Conservation (phyloP, 805 yeast species). For the Myxozyma monticola region DNA sequence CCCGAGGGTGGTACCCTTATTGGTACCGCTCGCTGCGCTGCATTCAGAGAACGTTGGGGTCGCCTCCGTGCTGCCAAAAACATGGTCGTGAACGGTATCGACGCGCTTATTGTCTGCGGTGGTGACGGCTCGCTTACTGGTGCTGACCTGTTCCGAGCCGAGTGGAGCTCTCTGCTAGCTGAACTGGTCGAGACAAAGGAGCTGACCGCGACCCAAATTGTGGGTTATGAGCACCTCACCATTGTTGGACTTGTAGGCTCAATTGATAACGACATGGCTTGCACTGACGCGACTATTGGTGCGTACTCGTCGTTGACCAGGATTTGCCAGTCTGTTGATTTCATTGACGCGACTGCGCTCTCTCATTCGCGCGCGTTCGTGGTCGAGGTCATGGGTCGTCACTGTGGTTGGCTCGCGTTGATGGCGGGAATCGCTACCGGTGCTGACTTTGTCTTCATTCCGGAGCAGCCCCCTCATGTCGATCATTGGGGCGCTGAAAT, state of each 20-base stretch:
- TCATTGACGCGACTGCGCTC: constrained; percentile 95
- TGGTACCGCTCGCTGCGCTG: constrained; percentile 93
- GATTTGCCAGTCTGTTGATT: constrained; percentile 91
- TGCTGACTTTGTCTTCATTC: constrained; percentile 92
- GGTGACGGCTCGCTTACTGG: constrained; percentile 99
- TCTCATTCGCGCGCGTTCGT: constrained; percentile 98
- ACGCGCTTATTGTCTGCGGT: constrained; percentile 93
- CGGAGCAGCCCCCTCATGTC: constrained; percentile 84
- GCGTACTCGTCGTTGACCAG: constrained; percentile 91
- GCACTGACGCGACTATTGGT: constrained; percentile 95
- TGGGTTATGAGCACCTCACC: constrained; percentile 68
- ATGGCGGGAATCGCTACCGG: constrained; percentile 97
- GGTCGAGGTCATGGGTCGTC: constrained; percentile 98
- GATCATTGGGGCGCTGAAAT: constrained; percentile 79
- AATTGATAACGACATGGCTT: constrained; percentile 96
- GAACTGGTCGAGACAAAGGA: constrained; percentile 63
- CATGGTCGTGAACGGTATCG: constrained; percentile 83
- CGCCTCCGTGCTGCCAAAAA: constrained; percentile 80
- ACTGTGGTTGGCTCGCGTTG: constrained; percentile 97
- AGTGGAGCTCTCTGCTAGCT: constrained; percentile 85
- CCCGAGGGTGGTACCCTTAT: constrained; percentile 92
- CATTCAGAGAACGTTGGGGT: constrained; percentile 82
- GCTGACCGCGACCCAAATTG: constrained; percentile 59
- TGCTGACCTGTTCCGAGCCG: constrained; percentile 89
- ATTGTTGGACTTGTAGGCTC: constrained; percentile 96